phyloP scores from a whole-genome alignment of 1,139 yeast genomes.

The Suhomyces coccinellae region DNA sequence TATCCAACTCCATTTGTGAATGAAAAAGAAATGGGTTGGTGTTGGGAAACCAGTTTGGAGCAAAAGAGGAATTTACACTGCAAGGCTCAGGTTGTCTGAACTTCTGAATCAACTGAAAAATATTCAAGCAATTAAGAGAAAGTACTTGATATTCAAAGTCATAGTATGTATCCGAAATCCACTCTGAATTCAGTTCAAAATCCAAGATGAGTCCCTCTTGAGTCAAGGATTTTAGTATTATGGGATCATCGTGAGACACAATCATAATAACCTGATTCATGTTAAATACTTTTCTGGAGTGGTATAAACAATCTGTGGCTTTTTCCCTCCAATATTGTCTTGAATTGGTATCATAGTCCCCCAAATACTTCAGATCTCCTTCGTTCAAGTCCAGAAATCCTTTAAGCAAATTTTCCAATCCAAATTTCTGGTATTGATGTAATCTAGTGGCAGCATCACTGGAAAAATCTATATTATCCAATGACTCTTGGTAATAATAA shows the following conservation, averaged over 20 bases:
- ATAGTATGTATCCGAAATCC: slow-evolving; percentile 20
- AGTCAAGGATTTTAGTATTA: neutral
- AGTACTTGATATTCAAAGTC: slow-evolving; percentile 19
- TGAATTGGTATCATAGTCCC: slow-evolving; percentile 20
- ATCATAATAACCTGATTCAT: slow-evolving; percentile 29
- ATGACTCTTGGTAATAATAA: slow-evolving; percentile 39
- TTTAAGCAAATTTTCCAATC: slow-evolving; percentile 39
- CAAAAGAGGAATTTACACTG: neutral
- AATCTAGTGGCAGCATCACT: slow-evolving; percentile 37
- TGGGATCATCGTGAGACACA: slow-evolving; percentile 1
- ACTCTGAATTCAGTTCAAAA: neutral
- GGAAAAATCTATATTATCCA: slow-evolving; percentile 48
- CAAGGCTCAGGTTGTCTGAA: neutral
- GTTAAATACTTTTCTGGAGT: slow-evolving; percentile 26
- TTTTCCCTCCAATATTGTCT: slow-evolving; percentile 39
- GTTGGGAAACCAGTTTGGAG: slow-evolving; percentile 7
- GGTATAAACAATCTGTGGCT: slow-evolving; percentile 33
- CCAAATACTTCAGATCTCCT: slow-evolving; percentile 20
- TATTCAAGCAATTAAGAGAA: slow-evolving; percentile 12
- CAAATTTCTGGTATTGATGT: slow-evolving; percentile 25
- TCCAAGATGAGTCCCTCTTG: neutral
- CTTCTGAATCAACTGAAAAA: slow-evolving; percentile 4
- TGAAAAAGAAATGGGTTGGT: slow-evolving; percentile 6
- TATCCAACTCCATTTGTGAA: slow-evolving; percentile 11
- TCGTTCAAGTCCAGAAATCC: slow-evolving; percentile 33